Evolutionary conservation across 306 rosid species (phyloP).

Genomic region (Lagenaria siceraria): DNA sequence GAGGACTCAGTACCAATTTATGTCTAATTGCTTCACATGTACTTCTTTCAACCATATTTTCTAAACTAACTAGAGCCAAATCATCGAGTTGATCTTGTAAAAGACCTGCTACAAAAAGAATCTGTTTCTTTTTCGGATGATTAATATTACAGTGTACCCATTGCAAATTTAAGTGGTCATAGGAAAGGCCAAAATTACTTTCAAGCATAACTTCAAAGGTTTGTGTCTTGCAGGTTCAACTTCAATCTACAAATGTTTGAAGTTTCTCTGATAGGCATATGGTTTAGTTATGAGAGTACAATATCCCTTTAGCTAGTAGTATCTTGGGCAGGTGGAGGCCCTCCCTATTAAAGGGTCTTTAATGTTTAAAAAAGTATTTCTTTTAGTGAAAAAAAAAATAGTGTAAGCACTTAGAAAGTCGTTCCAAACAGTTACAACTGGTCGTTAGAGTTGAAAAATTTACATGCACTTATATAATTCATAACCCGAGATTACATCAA

Average conservation of each 20-base stretch:
- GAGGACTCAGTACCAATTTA: too few relatives aligned
- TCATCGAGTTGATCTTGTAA: too few relatives aligned
- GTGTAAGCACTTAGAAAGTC: too few relatives aligned
- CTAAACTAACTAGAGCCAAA: too few relatives aligned
- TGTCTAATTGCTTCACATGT: too few relatives aligned
- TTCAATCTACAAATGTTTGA: not conserved
- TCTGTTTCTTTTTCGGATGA: too few relatives aligned
- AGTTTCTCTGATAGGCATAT: not conserved
- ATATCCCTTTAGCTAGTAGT: not conserved
- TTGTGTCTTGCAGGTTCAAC: not conserved
- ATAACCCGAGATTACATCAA: not conserved
- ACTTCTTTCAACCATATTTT: too few relatives aligned
- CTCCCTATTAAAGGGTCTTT: not conserved
- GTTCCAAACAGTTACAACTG: not conserved
- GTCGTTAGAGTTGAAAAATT: not conserved
- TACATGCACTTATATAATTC: not conserved
- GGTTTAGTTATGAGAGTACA: not conserved
- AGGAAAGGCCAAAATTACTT: not conserved
- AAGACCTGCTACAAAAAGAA: too few relatives aligned
- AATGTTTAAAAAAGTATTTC: too few relatives aligned
- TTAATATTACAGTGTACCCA: too few relatives aligned
- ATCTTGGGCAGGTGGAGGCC: not conserved
- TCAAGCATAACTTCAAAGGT: not conserved
- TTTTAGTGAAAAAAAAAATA: too few relatives aligned
- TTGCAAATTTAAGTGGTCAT: too few relatives aligned